Percentiles rank a stretch among this genome's conserved stretches.
Conservation (phyloP, 768 basidiomycete genomes). For the Kwoniella sp. region DNA sequence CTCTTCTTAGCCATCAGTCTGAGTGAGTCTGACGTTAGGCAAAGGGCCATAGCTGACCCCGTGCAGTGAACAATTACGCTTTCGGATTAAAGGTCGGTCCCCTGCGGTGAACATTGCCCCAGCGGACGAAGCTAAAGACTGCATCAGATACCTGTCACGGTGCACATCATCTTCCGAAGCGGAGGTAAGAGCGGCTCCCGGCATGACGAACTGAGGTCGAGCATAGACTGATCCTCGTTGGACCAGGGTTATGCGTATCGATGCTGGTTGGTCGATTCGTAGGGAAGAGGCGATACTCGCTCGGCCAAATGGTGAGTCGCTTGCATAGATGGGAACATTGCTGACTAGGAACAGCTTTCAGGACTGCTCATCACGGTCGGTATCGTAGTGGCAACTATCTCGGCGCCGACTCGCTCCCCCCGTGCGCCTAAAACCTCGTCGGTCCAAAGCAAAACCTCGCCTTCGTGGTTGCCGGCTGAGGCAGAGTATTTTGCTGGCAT, state of each 20-base stretch:
- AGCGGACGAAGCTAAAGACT: too few species aligned
- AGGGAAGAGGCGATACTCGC: slow-evolving; percentile 60
- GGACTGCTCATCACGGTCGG: slow-evolving; percentile 66
- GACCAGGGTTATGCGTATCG: slow-evolving; percentile 65
- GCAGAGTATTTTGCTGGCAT: slow-evolving; percentile 62
- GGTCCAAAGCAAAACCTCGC: background rate
- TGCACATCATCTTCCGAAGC: slow-evolving; percentile 80
- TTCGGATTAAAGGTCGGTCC: slow-evolving; percentile 54
- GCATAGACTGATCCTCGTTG: background rate
- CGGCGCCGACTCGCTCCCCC: slow-evolving; percentile 45
- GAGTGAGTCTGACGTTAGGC: too few species aligned
- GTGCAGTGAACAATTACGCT: slow-evolving; percentile 68
- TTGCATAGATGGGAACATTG: background rate
- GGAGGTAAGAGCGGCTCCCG: slow-evolving; percentile 56
- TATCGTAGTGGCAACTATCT: slow-evolving; percentile 68
- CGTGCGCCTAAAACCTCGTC: background rate
- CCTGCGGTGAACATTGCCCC: too few species aligned
- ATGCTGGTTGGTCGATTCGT: slow-evolving; percentile 68
- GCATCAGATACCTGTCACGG: slow-evolving; percentile 64
- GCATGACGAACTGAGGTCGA: background rate
- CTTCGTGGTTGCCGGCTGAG: slow-evolving; percentile 16
- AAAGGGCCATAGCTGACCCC: background rate
- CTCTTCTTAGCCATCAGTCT: slow-evolving; percentile 64
- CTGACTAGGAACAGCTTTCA: slow-evolving; percentile 54
- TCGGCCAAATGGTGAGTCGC: slow-evolving; percentile 57